Base-by-base conservation (phyloP, 1,284 basidiomycete genomes). In the Tranzscheliella williamsii region DNA sequence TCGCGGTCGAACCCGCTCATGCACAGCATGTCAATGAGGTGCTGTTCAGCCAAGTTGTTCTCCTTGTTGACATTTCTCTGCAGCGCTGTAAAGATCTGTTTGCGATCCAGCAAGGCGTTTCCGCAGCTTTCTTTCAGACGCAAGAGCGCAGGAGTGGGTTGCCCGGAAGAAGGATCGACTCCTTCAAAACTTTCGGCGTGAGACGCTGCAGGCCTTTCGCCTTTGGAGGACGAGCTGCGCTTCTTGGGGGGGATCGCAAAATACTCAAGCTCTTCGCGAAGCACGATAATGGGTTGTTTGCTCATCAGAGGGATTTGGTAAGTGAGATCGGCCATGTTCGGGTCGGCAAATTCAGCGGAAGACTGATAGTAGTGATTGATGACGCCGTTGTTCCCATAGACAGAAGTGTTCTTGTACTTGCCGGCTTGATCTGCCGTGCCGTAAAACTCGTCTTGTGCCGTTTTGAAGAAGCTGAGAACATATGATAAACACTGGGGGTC, bases 1-100 rank as follows among this genome's bases (percentile, higher is more conserved):
- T 94, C 88, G 24, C 93, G 87, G 78, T 93, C 86, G 78, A 99
- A 99, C 17, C 94, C 94, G 79, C 92, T 94, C 91, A 97, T 96
- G 81, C 95, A 98, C 45, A 99, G 84, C 94, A 99, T 99, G 81
- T 98, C 95, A 79, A 99, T 99, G 64, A 99, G 82, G 81, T 98
- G 94, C 81, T 97, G 94, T 80, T 99, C 94, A 15, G 94, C 94
- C 63, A 96, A 83, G 78, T 99, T 98, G 79, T 97, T 97, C 82
- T 97, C 94, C 82, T 95, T 95, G 81, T 95, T 95, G 55, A 98
- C 92, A 79, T 98, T 99, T 69, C 95, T 83, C 82, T 99, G 94
- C 52, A 99, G 81, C 18, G 94, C 94, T 2, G 95, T 95, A 78
- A 99, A 99, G 73, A 99, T 96, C 78, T 88, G 90, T 71, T 84